Evolutionary conservation across 176 grass and related monocot species (phyloP).

Genomic region (Cenchrus fungigraminus): DNA sequence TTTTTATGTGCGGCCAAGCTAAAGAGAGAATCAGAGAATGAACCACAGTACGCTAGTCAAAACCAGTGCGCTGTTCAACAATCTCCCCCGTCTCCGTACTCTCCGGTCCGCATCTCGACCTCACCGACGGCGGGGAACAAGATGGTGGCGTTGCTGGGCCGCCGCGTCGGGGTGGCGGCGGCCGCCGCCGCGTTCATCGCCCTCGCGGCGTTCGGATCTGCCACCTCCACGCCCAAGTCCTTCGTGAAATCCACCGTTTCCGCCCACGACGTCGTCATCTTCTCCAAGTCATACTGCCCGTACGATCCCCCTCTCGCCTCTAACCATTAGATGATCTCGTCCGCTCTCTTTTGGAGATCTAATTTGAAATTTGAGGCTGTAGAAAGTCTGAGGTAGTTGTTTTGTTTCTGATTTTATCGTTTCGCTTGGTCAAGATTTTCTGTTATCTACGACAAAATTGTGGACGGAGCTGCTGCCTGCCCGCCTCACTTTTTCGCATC

Average conservation of each 20-base stretch:
- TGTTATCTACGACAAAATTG: not conserved
- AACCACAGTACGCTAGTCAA: not conserved
- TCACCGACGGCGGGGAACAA: constrained; percentile 43
- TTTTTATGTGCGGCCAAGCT: not conserved
- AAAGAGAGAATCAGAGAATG: too few species aligned
- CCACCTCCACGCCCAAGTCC: constrained; percentile 43
- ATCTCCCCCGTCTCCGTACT: not conserved
- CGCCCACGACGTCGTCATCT: constrained; percentile 74
- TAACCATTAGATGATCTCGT: not conserved
- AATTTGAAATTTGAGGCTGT: not conserved
- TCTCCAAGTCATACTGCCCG: constrained; percentile 87
- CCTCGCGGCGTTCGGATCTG: constrained; percentile 54
- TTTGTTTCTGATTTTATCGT: not conserved
- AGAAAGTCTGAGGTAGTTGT: not conserved
- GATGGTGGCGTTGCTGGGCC: constrained; percentile 49
- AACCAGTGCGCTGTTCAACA: not conserved
- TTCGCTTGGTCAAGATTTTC: not conserved
- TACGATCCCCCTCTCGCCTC: constrained; percentile 18
- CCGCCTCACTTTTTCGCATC: not conserved
- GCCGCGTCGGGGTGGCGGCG: constrained; percentile 34
- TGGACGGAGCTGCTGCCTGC: too few species aligned
- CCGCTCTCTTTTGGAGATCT: not conserved
- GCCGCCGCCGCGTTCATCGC: constrained; percentile 42
- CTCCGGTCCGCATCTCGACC: not conserved
- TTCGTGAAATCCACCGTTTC: constrained; percentile 72